phyloP scores from a whole-genome alignment of 2,329 filamentous ascomycete species.

The Colletotrichum agaves region DNA sequence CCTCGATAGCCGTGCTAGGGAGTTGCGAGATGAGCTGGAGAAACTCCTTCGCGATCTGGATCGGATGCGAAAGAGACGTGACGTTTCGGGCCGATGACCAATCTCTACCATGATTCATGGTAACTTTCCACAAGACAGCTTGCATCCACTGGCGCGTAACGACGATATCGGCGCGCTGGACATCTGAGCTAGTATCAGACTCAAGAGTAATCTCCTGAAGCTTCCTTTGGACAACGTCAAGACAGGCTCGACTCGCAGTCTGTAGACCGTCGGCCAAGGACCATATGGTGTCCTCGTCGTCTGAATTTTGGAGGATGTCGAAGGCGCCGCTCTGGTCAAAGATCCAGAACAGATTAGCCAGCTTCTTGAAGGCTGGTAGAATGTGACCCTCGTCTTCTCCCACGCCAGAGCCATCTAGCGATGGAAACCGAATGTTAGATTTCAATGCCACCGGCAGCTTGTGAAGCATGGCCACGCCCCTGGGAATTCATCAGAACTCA shows the following conservation, averaged over 20 bases:
- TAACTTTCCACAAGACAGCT: constrained; percentile 57
- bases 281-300: constrained; percentile 45
- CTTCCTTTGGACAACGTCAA: constrained; percentile 54
- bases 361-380: constrained; percentile 59
- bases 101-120: constrained; percentile 46
- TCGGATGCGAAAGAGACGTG: constrained; percentile 46
- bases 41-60: constrained; percentile 59
- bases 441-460: constrained; percentile 58
- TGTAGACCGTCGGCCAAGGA: constrained; percentile 40
- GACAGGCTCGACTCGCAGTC: constrained; percentile 42
- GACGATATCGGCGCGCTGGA: constrained; percentile 60
- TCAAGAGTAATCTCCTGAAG: constrained; percentile 54
- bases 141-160: constrained; percentile 64
- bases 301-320: constrained; percentile 54
- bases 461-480: constrained; percentile 62
- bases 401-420: constrained; percentile 46
- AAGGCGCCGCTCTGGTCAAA: constrained; percentile 62
- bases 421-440: constrained; percentile 51
- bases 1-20: constrained; percentile 58
- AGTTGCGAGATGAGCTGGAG: constrained; percentile 54
- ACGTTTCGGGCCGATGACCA: constrained; percentile 33
- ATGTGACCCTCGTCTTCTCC: constrained; percentile 55
- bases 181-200: constrained; percentile 55
- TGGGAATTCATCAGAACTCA: constrained; percentile 29
- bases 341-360: constrained; percentile 60